Conservation (phyloP, 176 grass and related monocot species). For the Phoenix dactylifera region DNA sequence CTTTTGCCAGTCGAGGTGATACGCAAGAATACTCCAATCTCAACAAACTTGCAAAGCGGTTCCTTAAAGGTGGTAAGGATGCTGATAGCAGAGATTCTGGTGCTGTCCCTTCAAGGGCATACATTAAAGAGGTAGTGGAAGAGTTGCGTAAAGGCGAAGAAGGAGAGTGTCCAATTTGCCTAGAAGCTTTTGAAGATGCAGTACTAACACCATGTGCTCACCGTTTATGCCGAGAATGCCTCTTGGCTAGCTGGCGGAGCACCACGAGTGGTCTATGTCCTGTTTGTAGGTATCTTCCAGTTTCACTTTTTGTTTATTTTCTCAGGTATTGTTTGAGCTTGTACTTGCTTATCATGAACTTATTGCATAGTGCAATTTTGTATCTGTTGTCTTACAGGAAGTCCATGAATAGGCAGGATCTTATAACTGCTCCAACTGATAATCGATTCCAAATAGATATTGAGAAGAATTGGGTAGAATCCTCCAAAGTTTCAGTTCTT, state of each 20-base stretch:
- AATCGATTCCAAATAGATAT: conserved; percentile 79
- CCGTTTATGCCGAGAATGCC: conserved; percentile 81
- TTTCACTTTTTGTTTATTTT: conserved; percentile 14
- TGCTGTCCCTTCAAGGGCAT: conserved; percentile 58
- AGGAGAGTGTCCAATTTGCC: conserved; percentile 86
- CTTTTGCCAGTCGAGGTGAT: conserved; percentile 69
- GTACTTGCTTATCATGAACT: background rate
- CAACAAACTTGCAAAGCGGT: conserved; percentile 76
- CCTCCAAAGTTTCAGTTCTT: conserved; percentile 90
- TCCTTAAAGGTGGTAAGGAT: conserved; percentile 51
- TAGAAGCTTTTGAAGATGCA: conserved; percentile 95
- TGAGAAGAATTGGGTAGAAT: conserved; percentile 85
- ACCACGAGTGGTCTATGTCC: conserved; percentile 63
- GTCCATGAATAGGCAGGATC: conserved; percentile 60
- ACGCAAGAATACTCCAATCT: conserved; percentile 90
- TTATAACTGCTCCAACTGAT: conserved; percentile 82
- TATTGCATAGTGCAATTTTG: background rate
- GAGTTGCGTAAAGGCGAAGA: conserved; percentile 80
- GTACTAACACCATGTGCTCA: conserved; percentile 89
- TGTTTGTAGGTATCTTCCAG: conserved; percentile 61
- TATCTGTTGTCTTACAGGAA: conserved; percentile 30
- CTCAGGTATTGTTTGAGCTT: conserved; percentile 1
- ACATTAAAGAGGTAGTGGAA: conserved; percentile 74
- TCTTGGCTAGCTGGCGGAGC: conserved; percentile 82
- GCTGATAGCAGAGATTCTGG: conserved; percentile 33